Base-by-base conservation (phyloP, 305 asterid species). In the Stenogyne calaminthoides region DNA sequence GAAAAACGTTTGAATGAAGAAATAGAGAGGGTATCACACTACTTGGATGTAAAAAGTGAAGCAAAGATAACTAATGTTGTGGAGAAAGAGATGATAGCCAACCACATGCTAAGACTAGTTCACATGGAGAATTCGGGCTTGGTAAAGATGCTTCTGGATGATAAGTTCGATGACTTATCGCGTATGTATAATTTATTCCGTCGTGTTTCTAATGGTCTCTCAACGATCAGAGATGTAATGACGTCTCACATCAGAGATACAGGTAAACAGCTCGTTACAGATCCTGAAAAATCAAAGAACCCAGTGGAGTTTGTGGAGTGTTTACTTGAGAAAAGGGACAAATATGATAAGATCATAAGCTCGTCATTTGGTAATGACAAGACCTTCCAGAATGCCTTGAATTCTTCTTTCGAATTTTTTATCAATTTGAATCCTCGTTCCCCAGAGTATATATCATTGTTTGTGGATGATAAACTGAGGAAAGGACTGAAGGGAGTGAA, bases 71-170 rank as follows among this genome's bases (percentile, higher is more conserved):
- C 84, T 25, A 71, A 76, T 55, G 87, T 86, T 36, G 90, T 86
- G 3, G 90, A 86, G 80, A 84, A 84, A 66, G 90, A 86, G 82
- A 82, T 86, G 91, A 84, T 86, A 16, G 91, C 80, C 69, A 80
- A 73, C 77, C 87, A 86, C 84, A 84, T 86, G 91, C 80, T 46
- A 46, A 54, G 91, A 59, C 65, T 86, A 56, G 85, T 86, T 70
- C 85, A 84, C 76, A 84, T 84, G 85, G 91, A 82, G 77, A 81
- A 83, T 47, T 86, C 90, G 4, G 88, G 88, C 25, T 47, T 86
- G 72, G 87, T 86, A 4, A 80, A 72, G 66, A 86, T 86, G 88
- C 80, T 86, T 59, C 71, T 82, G 6, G 83, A 82, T 70, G 86
- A 80, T 46, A 80, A 86, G 56, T 69, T 74, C 36, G 87, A 86